Evolutionary conservation across 345 rosid species (phyloP).

Genomic region (Eutrema yunnanense): DNA sequence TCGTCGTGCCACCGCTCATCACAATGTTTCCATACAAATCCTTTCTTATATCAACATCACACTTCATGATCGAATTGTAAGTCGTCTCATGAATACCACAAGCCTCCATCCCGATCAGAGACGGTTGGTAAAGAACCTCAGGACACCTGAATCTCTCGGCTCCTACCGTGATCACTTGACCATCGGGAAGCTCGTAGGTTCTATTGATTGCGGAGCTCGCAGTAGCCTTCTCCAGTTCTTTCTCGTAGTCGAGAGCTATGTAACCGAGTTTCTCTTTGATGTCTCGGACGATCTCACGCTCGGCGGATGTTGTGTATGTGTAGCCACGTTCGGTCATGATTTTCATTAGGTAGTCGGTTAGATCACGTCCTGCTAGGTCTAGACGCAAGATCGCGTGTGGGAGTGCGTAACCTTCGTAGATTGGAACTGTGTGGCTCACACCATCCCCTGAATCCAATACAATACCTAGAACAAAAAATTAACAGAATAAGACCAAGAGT

Average conservation of each 20-base stretch:
- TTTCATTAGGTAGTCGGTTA: conserved; percentile 66
- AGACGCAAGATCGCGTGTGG: conserved; percentile 74
- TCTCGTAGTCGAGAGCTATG: conserved; percentile 67
- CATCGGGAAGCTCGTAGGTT: conserved; percentile 68
- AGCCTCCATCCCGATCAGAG: conserved; percentile 66
- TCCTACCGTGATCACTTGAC: conserved; percentile 66
- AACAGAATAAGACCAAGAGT: not conserved
- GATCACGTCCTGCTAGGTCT: conserved; percentile 76
- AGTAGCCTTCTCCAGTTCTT: conserved; percentile 53
- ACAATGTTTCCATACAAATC: conserved; percentile 53
- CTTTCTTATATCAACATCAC: conserved; percentile 61
- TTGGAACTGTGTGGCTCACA: conserved; percentile 21
- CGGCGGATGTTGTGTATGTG: conserved; percentile 64
- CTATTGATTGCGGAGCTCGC: conserved; percentile 59
- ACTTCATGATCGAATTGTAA: conserved; percentile 60
- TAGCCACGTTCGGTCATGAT: conserved; percentile 68
- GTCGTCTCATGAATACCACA: conserved; percentile 55
- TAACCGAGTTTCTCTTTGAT: conserved; percentile 72
- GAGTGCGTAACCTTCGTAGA: conserved; percentile 15
- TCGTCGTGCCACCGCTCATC: conserved; percentile 54
- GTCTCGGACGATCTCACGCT: conserved; percentile 34
- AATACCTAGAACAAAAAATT: conserved; percentile 24
- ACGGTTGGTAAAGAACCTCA: conserved; percentile 72
- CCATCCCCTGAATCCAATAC: conserved; percentile 23
- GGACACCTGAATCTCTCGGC: conserved; percentile 76